These are phyloP conservation scores for Ascochyta rabiei DNA, from an alignment of 2,329 filamentous ascomycete genomes.

Conservation along the genomic window DNA sequence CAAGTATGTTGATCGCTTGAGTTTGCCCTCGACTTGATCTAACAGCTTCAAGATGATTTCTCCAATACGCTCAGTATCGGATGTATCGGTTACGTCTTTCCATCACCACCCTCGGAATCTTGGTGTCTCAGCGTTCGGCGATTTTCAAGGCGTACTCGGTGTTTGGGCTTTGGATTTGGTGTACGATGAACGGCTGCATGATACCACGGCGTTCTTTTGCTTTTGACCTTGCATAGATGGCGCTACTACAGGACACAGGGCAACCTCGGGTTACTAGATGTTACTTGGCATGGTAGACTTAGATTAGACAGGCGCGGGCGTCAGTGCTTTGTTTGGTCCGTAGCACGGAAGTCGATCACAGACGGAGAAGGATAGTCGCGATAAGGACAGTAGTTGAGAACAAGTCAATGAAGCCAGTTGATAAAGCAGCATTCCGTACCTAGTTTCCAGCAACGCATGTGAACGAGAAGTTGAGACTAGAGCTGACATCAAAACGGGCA, in stretches of 20 bases:
- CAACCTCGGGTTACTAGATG: conserved; percentile 2
- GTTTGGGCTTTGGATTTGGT: conserved; percentile 18
- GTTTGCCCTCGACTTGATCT: conserved; percentile 10
- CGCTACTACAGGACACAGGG: conserved; percentile 13
- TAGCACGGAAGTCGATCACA: not conserved
- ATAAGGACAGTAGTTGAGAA: not conserved
- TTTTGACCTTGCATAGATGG: conserved; percentile 22
- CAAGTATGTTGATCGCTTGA: conserved; percentile 12
- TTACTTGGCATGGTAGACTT: conserved; percentile 8
- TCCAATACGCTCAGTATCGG: conserved; percentile 1
- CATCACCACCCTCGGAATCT: not conserved
- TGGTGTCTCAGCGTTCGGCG: conserved; percentile 11
- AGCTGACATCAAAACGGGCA: too few species aligned
- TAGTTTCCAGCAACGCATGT: not conserved
- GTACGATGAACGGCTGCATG: conserved; percentile 21
- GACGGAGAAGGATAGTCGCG: not conserved
- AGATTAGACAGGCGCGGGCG: conserved; percentile 12
- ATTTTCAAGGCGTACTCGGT: conserved; percentile 19
- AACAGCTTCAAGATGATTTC: conserved; percentile 17
- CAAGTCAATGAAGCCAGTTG: not conserved
- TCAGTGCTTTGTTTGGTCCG: not conserved
- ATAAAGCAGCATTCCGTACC: not conserved
- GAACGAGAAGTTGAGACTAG: not conserved
- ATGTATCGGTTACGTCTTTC: not conserved
- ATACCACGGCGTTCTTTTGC: conserved; percentile 13